These are phyloP conservation scores for Talaromyces amestolkiae DNA, from an alignment of 2,329 filamentous ascomycete genomes.

Conservation along the genomic window DNA sequence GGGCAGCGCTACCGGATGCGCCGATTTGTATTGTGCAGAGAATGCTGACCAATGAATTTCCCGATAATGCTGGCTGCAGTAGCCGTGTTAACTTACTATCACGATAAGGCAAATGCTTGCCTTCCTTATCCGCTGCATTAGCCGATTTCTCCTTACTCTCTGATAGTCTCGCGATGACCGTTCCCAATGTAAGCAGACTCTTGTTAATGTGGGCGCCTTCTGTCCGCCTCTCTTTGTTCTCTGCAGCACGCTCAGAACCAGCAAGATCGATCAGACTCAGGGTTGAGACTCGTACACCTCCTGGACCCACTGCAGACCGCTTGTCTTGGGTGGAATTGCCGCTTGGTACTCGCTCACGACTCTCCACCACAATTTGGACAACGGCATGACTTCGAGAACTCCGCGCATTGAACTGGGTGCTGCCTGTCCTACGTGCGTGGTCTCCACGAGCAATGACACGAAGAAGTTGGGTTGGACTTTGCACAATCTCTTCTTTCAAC, in stretches of 20 bases:
- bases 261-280: constrained; percentile 94
- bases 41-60: constrained; percentile 93
- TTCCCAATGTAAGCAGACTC: constrained; percentile 89
- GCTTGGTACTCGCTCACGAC: constrained; percentile 75
- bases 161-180: constrained; percentile 89
- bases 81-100: constrained; percentile 96
- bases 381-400: constrained; percentile 98
- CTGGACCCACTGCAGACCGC: constrained; percentile 69
- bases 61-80: constrained; percentile 86
- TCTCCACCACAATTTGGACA: constrained; percentile 97
- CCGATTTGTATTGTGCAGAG: constrained; percentile 93
- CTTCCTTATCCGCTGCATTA: constrained; percentile 72
- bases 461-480: constrained; percentile 91
- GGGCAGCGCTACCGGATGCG: constrained; percentile 67
- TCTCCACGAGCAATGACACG: constrained; percentile 94
- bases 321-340: constrained; percentile 55
- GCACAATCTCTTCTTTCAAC: constrained; percentile 96
- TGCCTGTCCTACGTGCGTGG: constrained; percentile 81
- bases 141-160: constrained; percentile 80
- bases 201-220: constrained; percentile 99
- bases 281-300: constrained; percentile 91
- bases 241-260: constrained; percentile 92
- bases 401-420: constrained; percentile 93
- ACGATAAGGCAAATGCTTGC: constrained; percentile 90
- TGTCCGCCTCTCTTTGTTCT: constrained; percentile 87